phyloP scores from a whole-genome alignment of 2,329 filamentous ascomycete species.

The Parastagonospora nodorum region DNA sequence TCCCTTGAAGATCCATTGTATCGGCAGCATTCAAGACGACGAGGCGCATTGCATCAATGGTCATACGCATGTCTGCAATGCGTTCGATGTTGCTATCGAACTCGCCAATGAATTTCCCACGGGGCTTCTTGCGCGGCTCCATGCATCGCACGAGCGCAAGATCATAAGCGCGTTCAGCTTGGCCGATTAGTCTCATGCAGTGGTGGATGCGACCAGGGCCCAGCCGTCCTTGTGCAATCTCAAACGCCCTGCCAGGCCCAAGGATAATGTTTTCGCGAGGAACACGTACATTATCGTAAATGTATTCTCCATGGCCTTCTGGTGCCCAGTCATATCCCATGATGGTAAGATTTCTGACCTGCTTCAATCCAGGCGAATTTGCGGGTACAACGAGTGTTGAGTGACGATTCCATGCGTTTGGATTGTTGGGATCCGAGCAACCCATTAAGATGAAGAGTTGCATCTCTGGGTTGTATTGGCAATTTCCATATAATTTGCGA shows the following conservation, averaged over 20 bases:
- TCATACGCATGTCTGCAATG: constrained; percentile 50
- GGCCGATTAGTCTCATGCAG: constrained; percentile 51
- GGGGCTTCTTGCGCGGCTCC: constrained; percentile 46
- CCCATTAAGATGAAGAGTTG: constrained; percentile 46
- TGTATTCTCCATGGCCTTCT: constrained; percentile 50
- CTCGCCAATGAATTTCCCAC: constrained; percentile 48
- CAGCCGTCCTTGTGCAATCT: constrained; percentile 50
- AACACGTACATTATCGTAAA: constrained; percentile 50
- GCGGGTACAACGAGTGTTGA: constrained; percentile 49
- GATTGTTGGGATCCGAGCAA: constrained; percentile 48
- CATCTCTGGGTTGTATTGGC: constrained; percentile 46
- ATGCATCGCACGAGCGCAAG: constrained; percentile 47
- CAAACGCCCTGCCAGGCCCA: constrained; percentile 49
- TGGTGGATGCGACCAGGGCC: constrained; percentile 52
- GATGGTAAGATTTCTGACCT: constrained; percentile 48
- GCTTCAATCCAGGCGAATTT: constrained; percentile 45
- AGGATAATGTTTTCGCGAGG: constrained; percentile 50
- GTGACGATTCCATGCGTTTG: constrained; percentile 48
- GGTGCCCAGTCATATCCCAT: constrained; percentile 52
- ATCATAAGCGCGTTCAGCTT: constrained; percentile 51
- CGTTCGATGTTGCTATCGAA: constrained; percentile 51
- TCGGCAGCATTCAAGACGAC: constrained; percentile 51
- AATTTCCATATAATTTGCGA: constrained; percentile 50
- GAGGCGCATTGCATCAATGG: constrained; percentile 47
- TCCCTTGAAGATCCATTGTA: constrained; percentile 49